These are phyloP conservation scores for Boletus sensibilis DNA, from an alignment of 768 basidiomycete species.

Conservation along the genomic window DNA sequence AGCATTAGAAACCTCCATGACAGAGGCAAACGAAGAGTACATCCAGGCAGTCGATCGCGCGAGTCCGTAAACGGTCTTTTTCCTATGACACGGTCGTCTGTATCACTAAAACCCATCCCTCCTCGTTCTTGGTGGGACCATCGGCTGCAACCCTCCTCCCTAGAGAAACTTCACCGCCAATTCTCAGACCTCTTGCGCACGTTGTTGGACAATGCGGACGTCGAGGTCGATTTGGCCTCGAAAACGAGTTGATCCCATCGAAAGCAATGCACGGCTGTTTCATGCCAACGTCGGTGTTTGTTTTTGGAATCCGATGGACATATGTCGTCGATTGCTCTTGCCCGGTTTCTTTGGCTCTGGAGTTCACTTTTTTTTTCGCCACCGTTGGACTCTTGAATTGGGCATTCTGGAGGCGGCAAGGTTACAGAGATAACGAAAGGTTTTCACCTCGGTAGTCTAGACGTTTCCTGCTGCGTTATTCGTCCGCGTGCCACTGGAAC, in stretches of 20 bases:
- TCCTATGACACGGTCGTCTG: neutral
- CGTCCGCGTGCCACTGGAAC: neutral
- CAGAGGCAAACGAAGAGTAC: slow-evolving; percentile 74
- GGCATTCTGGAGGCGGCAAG: neutral
- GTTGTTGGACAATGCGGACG: slow-evolving; percentile 57
- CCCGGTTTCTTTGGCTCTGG: neutral
- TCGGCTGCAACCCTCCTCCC: neutral
- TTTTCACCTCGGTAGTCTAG: neutral
- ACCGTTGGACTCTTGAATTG: neutral
- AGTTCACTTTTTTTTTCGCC: neutral
- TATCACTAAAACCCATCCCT: neutral
- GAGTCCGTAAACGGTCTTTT: slow-evolving; percentile 48
- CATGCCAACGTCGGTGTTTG: neutral
- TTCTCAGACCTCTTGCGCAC: slow-evolving; percentile 55
- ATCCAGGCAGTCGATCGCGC: slow-evolving; percentile 67
- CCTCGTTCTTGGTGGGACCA: neutral
- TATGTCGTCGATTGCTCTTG: neutral
- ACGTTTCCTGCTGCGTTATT: neutral
- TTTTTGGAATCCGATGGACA: neutral
- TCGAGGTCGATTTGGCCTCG: slow-evolving; percentile 24
- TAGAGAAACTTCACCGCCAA: slow-evolving; percentile 61
- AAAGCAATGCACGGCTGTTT: neutral
- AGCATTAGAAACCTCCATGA: slow-evolving; percentile 68
- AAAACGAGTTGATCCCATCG: neutral
- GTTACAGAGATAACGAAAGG: neutral